Base-by-base conservation (phyloP, 2,329 filamentous ascomycete genomes). In the Didymella glomerata region DNA sequence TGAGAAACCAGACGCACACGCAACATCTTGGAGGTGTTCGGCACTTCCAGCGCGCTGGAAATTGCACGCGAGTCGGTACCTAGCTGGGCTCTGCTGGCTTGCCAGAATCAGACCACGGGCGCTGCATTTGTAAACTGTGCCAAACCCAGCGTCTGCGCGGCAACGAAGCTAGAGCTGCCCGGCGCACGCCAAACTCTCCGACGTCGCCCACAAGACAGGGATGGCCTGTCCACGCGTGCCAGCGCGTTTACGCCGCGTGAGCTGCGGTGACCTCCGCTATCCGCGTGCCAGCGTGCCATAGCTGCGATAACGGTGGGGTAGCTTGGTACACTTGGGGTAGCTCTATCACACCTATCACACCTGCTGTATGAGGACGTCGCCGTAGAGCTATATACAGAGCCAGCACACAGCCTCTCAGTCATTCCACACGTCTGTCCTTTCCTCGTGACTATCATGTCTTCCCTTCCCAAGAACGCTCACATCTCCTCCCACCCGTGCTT, bases 401-500 rank as follows among this genome's bases (percentile, higher is more conserved):
- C 38, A 22, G 38, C 20, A 41, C 38, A 41, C 38, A 41, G 46
- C 40, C n/a, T 20, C 22, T 11, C 28, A n/a, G 2, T 20, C n/a
- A 28, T 25, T 22, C 22, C 7, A 25, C 10, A 34, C 48, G 42
- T 48, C 46, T 51, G 47, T 57, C 40, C 5, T 51, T 40, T 46
- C 47, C 48, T 16, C 42, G 41, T 48, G 60, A 63, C 32, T 57
- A 78, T 77, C 20, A 41, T 41, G 38, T 41, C 38, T 74, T 62
- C 76, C 2, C 57, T 85, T 30, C 84, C 84, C 18, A 63, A 77
- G 48, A 88, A 87, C 72, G 81, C 86, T 34, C 92, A 95, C 80
- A 81, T 97, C 75, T 97, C 93, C 38, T 82, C 82, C 16, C 94
- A 98, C 78, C 94, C 94, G 34, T 96, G 92, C 78, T 84, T 97